Evolutionary conservation across 2,329 filamentous ascomycete species (phyloP).

Genomic region (Amphichorda felina): DNA sequence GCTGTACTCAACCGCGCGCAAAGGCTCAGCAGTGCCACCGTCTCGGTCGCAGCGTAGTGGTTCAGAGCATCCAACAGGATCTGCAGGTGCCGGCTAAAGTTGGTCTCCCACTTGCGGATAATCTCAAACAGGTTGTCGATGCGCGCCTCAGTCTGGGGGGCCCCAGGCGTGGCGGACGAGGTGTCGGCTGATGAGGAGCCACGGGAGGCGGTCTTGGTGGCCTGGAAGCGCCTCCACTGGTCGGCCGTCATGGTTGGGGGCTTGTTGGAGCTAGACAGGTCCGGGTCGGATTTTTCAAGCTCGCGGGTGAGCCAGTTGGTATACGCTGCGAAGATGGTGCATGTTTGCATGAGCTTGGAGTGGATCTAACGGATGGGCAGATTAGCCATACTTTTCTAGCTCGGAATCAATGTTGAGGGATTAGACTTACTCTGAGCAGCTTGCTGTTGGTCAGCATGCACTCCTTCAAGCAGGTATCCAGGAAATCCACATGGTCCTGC

Average conservation of each 20-base stretch:
- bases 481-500: slow-evolving; percentile 97
- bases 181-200: slow-evolving; percentile 18
- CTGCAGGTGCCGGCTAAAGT: slow-evolving; percentile 85
- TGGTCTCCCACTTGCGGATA: slow-evolving; percentile 82
- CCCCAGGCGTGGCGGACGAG: slow-evolving; percentile 22
- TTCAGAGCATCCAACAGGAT: slow-evolving; percentile 92
- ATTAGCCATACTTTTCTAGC: no score
- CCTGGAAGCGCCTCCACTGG: slow-evolving; percentile 48
- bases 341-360: slow-evolving; percentile 92
- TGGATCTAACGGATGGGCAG: slow-evolving; percentile 66
- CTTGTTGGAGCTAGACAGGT: slow-evolving; percentile 51
- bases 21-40: slow-evolving; percentile 81
- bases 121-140: slow-evolving; percentile 76
- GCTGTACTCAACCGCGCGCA: slow-evolving; percentile 74
- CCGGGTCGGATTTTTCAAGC: slow-evolving; percentile 72
- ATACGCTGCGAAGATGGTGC: slow-evolving; percentile 86
- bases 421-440: slow-evolving; percentile 60
- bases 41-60: slow-evolving; percentile 95
- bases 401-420: neutral
- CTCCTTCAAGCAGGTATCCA: slow-evolving; percentile 95
- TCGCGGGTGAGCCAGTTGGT: slow-evolving; percentile 78
- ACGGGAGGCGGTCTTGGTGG: slow-evolving; percentile 29
- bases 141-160: slow-evolving; percentile 30
- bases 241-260: slow-evolving; percentile 47
- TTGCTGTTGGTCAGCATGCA: slow-evolving; percentile 98